Evolutionary conservation across 495 filamentous ascomycete species (phyloP).

Genomic region (Penicillium goetzii): DNA sequence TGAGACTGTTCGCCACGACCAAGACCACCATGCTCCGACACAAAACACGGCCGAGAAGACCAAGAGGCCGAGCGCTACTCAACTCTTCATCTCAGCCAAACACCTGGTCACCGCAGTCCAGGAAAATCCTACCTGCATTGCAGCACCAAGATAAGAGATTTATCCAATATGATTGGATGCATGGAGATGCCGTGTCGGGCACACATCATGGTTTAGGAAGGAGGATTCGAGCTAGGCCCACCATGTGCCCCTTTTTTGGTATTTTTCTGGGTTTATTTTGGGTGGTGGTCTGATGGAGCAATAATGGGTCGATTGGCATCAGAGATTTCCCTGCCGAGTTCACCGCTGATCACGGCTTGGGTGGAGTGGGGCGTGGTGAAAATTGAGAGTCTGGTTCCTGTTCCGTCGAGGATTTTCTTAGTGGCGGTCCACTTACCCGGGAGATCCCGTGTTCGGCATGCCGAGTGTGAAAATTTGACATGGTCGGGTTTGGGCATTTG

Average conservation of each 20-base stretch:
- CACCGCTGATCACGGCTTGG: constrained; percentile 31
- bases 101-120: constrained; percentile 9
- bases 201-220: constrained; percentile 21
- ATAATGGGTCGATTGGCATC: neutral
- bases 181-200: neutral
- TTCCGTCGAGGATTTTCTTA: constrained; percentile 20
- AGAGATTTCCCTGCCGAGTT: constrained; percentile 17
- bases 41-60: neutral
- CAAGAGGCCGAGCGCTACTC: neutral
- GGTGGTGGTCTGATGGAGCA: constrained; percentile 15
- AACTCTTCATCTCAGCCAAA: neutral
- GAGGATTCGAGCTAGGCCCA: constrained; percentile 12
- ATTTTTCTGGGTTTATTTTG: constrained; percentile 5
- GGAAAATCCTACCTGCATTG: constrained; percentile 6
- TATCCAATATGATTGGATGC: neutral
- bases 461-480: constrained; percentile 15
- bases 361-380: constrained; percentile 25
- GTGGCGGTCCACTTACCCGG: constrained; percentile 5
- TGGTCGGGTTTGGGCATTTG: neutral
- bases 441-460: constrained; percentile 30
- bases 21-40: neutral
- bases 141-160: constrained; percentile 6
- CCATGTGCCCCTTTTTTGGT: constrained; percentile 11
- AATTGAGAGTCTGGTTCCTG: constrained; percentile 25
- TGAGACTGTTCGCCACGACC: too few species aligned